Conservation (phyloP, 1,284 basidiomycete species). For the Microstroma glucosiphilum region DNA sequence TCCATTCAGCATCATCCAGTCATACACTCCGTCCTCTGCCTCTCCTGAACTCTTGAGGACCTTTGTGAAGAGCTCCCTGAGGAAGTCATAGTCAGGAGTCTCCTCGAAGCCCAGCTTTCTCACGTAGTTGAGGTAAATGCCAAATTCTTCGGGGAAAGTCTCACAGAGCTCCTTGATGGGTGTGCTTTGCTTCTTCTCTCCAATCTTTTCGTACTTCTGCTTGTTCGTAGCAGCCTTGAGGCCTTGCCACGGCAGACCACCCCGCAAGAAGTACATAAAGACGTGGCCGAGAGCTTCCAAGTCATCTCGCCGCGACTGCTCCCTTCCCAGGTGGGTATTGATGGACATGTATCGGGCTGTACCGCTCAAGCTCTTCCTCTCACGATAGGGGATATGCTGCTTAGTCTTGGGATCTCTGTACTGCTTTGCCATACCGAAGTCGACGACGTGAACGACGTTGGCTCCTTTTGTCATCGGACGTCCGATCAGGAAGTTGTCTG, state of each 20-base stretch:
- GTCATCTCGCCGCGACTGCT: constrained; percentile 90
- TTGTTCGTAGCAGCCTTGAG: constrained; percentile 95
- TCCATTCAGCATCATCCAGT: constrained; percentile 82
- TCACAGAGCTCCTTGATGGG: constrained; percentile 90
- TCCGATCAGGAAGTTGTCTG: constrained; percentile 92
- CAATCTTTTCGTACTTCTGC: constrained; percentile 98
- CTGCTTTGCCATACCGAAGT: constrained; percentile 97
- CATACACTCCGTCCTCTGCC: constrained; percentile 78
- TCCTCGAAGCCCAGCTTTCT: constrained; percentile 85
- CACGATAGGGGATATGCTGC: constrained; percentile 92
- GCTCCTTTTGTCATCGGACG: constrained; percentile 78
- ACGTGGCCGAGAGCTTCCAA: constrained; percentile 91
- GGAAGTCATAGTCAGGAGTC: constrained; percentile 90
- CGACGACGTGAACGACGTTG: constrained; percentile 77
- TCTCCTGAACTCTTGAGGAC: constrained; percentile 82
- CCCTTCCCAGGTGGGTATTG: constrained; percentile 86
- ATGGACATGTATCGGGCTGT: constrained; percentile 96
- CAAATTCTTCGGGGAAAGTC: constrained; percentile 63
- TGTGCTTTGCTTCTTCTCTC: constrained; percentile 96
- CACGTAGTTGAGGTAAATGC: constrained; percentile 80
- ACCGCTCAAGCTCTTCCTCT: constrained; percentile 79
- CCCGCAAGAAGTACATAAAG: constrained; percentile 94
- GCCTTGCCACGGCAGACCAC: constrained; percentile 87
- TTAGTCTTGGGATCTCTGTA: constrained; percentile 95
- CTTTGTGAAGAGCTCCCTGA: constrained; percentile 83